Evolutionary conservation across 1,284 basidiomycete species (phyloP), one percentile per base, ranked within the genome.

Genomic region (Entoloma clypeatum): DNA sequence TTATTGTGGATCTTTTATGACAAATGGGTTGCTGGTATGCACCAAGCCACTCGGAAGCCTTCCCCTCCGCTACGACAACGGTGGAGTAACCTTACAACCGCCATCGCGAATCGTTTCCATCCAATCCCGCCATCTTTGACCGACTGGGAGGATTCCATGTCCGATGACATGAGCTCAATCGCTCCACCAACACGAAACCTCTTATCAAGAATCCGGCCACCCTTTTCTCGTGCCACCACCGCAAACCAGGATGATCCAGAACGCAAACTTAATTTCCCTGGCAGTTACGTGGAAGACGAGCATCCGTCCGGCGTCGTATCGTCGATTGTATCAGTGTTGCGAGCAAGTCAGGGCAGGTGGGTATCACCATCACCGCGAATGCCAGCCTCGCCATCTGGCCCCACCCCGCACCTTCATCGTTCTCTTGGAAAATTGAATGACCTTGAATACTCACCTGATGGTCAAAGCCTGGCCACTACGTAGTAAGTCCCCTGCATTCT

Each of bases 1-100:
- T 28, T 25, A 1, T 19, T 14, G 4, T 51, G 51, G 51, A 38
- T 53, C 13, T 36, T 29, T 8, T 53, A 47, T 29, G 47, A 53
- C 13, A 39, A 45, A 38, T 51, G 40, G 34, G 28, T 52, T 22
- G 45, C 48, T 18, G 45, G 48, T n/a, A 44, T 26, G 39, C 31
- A 3, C 45, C 43, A 13, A 30, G 10, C 31, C 36, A 21, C 23
- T 39, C 6, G 23, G 36, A 17, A 38, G 36, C 14, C 41, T 37
- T n/a, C n/a, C n/a, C n/a, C 11, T 34, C 25, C 4, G 42, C 43
- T 23, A 39, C 40, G n/a, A 42, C 40, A 40, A 26, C 9, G 13
- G 23, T 21, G 4, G 10, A 30, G 5, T 38, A 17, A 5, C 21
- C 27, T 1, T 19, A 19, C 1, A 37, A 42, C 9, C 11, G 26